A percentile compares a stretch with the other conserved stretches of the same genome.
Evolutionary conservation across 768 basidiomycete species (phyloP).

Genomic region (Russula vinacea): DNA sequence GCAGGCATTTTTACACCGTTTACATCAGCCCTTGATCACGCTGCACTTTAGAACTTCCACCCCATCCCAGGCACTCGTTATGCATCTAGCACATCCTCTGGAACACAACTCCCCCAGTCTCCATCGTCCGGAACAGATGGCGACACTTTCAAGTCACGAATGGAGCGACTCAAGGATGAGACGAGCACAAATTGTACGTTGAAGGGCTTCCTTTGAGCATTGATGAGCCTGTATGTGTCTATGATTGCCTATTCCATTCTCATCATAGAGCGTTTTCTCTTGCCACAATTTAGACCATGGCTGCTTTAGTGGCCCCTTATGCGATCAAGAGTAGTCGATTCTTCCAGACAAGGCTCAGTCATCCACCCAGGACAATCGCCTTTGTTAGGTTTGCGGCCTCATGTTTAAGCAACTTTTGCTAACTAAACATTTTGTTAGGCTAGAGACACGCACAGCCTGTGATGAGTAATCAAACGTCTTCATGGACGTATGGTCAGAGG

Average conservation of each 20-base stretch:
- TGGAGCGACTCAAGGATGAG: constrained; percentile 69
- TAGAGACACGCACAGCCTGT: constrained; percentile 68
- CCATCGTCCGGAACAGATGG: constrained; percentile 18
- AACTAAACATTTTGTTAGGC: constrained; percentile 39
- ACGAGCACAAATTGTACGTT: constrained; percentile 77
- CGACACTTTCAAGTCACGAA: constrained; percentile 66
- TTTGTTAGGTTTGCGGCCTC: constrained; percentile 61
- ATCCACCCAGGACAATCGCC: constrained; percentile 75
- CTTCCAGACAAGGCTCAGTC: constrained; percentile 74
- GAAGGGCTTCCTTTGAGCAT: constrained; percentile 74
- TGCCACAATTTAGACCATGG: constrained; percentile 47
- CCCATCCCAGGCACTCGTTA: constrained; percentile 78
- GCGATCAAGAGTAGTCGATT: constrained; percentile 72
- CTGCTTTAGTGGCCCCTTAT: constrained; percentile 64
- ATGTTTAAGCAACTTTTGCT: background rate
- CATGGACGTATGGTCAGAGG: constrained; percentile 80
- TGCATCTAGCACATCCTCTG: constrained; percentile 36
- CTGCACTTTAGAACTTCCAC: constrained; percentile 55
- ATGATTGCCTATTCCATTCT: constrained; percentile 1
- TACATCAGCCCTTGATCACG: constrained; percentile 1
- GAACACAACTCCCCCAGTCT: constrained; percentile 15
- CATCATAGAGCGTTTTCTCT: background rate
- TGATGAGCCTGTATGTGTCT: constrained; percentile 53
- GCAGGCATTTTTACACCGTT: constrained; percentile 37
- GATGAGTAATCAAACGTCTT: constrained; percentile 75